Percentiles rank a stretch among this genome's conserved stretches.
phyloP scores from a whole-genome alignment of 2,329 filamentous ascomycete species.

The Colletotrichum sp. region DNA sequence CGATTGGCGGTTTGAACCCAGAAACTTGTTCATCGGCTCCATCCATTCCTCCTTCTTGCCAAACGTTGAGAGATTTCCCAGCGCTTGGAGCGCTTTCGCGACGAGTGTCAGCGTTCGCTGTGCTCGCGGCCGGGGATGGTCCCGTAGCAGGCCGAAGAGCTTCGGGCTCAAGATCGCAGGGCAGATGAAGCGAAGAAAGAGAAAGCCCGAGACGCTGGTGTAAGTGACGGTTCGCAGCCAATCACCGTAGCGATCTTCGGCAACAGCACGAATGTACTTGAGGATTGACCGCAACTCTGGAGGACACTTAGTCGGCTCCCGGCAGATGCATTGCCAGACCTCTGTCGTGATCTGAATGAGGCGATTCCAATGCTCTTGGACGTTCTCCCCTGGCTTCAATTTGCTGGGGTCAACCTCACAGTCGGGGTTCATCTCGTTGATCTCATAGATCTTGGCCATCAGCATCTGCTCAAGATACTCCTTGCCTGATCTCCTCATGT shows the following conservation, averaged over 20 bases:
- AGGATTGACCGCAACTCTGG: conserved; percentile 84
- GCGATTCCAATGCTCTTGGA: conserved; percentile 83
- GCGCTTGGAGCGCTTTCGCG: conserved; percentile 87
- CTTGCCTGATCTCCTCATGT: conserved; percentile 93
- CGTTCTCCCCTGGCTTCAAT: conserved; percentile 68
- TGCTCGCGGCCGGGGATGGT: conserved; percentile 82
- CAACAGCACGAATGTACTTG: conserved; percentile 89
- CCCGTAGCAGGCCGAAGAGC: conserved; percentile 82
- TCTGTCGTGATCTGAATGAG: conserved; percentile 79
- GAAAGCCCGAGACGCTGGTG: conserved; percentile 92
- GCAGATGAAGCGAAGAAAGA: conserved; percentile 95
- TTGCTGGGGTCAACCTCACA: conserved; percentile 95
- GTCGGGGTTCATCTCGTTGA: conserved; percentile 88
- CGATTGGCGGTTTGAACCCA: conserved; percentile 74
- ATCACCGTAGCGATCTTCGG: conserved; percentile 92
- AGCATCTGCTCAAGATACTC: conserved; percentile 91
- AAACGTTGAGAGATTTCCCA: conserved; percentile 90
- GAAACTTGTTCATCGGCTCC: conserved; percentile 95
- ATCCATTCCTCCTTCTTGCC: conserved; percentile 98
- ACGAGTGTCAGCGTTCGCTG: conserved; percentile 91
- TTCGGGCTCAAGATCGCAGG: conserved; percentile 96
- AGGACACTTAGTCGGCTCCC: conserved; percentile 77
- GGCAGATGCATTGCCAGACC: conserved; percentile 83
- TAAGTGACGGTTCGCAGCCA: conserved; percentile 89
- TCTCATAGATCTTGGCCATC: conserved; percentile 83